These are phyloP conservation scores for Ceratobasidium sp. DNA, from an alignment of 1,284 basidiomycete species.

Conservation along the genomic window DNA sequence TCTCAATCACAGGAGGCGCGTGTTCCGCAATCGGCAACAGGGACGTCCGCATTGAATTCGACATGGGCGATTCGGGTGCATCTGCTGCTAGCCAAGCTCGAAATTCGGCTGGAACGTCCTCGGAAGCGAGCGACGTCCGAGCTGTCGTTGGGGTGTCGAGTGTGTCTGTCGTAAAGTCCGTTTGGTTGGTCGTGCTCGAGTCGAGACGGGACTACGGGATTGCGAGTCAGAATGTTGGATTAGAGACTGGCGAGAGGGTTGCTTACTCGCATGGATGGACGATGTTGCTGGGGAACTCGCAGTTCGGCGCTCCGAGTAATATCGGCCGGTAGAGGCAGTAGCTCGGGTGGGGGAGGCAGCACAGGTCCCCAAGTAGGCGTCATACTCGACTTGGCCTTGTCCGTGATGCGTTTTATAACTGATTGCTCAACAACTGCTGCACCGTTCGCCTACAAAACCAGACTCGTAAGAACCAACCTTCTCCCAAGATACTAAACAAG, in stretches of 20 bases:
- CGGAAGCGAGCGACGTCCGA: neutral
- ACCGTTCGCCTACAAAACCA: neutral
- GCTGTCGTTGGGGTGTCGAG: neutral
- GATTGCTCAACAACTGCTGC: neutral
- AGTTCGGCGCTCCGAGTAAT: too few relatives aligned
- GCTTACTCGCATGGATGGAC: neutral
- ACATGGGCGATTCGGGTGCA: too few relatives aligned
- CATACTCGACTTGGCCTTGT: neutral
- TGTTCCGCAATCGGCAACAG: too few relatives aligned
- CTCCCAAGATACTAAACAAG: neutral
- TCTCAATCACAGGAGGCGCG: too few relatives aligned
- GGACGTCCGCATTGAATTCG: too few relatives aligned
- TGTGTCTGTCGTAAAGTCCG: neutral
- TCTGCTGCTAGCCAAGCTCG: too few relatives aligned
- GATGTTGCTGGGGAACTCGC: too few relatives aligned
- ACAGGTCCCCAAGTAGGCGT: neutral
- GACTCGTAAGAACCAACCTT: neutral
- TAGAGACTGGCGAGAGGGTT: neutral
- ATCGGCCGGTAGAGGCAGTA: too few relatives aligned
- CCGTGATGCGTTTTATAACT: neutral
- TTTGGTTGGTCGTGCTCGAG: neutral
- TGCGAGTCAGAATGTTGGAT: neutral
- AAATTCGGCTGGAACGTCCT: neutral
- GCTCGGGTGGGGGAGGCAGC: too few relatives aligned
- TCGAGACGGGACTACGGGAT: neutral